These are phyloP conservation scores for Phytophthora syringae DNA, from an alignment of 352 stramenopile species.

Conservation along the genomic window DNA sequence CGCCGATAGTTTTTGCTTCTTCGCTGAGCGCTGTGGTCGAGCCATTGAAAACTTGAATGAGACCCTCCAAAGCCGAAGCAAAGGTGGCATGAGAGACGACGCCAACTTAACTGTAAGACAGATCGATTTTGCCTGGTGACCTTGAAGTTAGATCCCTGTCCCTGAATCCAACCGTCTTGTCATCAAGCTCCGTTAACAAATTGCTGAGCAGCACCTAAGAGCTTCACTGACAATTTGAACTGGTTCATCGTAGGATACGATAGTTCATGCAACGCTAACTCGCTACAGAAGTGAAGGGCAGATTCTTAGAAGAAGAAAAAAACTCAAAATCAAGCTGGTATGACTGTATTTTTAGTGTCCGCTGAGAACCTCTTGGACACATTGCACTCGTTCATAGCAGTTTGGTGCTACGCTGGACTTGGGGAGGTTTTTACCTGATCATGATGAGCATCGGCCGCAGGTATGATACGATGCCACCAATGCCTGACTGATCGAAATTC, in stretches of 20 bases:
- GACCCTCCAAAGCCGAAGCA: background rate
- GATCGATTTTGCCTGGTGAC: too few relatives aligned
- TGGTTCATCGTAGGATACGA: too few relatives aligned
- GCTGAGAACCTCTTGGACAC: background rate
- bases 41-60: slow-evolving; percentile 6
- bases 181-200: too few relatives aligned
- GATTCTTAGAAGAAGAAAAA: too few relatives aligned
- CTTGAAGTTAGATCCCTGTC: background rate
- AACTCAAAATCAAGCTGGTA: too few relatives aligned
- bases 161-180: background rate
- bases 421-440: background rate
- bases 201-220: too few relatives aligned
- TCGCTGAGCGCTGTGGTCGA: background rate
- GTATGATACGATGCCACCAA: slow-evolving; percentile 1
- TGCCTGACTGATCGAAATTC: background rate
- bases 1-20: slow-evolving; percentile 1
- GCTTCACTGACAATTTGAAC: too few relatives aligned
- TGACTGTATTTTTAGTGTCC: slow-evolving; percentile 12
- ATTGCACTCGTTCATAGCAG: background rate
- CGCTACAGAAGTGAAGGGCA: too few relatives aligned
- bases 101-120: slow-evolving; percentile 2
- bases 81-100: slow-evolving; percentile 11
- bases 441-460: slow-evolving; percentile 22
- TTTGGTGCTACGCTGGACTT: too few relatives aligned
- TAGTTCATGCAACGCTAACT: too few relatives aligned